Base-by-base conservation (phyloP, 2,329 filamentous ascomycete species). In the Chaetomiaceae sp. region DNA sequence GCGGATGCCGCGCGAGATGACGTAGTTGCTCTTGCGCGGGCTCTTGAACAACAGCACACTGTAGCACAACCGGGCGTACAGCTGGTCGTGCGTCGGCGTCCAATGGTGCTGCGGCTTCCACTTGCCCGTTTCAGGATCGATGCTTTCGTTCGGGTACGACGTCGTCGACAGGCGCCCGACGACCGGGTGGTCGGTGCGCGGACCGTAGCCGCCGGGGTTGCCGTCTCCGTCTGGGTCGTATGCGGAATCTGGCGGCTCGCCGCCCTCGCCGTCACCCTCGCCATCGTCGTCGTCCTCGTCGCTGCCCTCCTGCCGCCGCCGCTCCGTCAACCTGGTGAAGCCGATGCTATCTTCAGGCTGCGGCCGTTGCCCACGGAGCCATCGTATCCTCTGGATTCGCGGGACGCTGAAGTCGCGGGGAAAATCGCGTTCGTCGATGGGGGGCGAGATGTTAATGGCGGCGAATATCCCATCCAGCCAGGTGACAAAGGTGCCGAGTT, bases 391-490 rank as follows among this genome's bases (percentile, higher is more conserved):
- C 54, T 76, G 74, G 34, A 75, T 66, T n/a, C 76, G 69, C 9
- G 79, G 79, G 41, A 82, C 74, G 29, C 76, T 80, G 62, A 79
- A 76, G 56, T 83, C 79, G 34, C 73, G 68, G 3, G 79, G 79
- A 42, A 81, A 75, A 35, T 79, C 74, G 38, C 86, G 78, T 54
- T 88, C 84, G 55, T 89, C 85, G 32, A 88, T 73, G 1, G 83
- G 78, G 1, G 77, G 71, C 11, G 84, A 79, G 17, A 89, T 76
- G 58, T 87, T 82, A 49, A 89, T 84, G 38, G 81, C 84, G n/a
- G 83, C 81, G 57, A 83, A 85, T 9, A 87, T 67, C 3, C 72
- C 71, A 58, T 87, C 81, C 2, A 88, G 67, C 81, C 85, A 86
- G 40, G 74, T 73, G 50, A 86, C 72, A 61, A 88, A 84, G 1